Base-by-base conservation (phyloP, 257 asterid genomes). In the Solanum gracilifrons region DNA sequence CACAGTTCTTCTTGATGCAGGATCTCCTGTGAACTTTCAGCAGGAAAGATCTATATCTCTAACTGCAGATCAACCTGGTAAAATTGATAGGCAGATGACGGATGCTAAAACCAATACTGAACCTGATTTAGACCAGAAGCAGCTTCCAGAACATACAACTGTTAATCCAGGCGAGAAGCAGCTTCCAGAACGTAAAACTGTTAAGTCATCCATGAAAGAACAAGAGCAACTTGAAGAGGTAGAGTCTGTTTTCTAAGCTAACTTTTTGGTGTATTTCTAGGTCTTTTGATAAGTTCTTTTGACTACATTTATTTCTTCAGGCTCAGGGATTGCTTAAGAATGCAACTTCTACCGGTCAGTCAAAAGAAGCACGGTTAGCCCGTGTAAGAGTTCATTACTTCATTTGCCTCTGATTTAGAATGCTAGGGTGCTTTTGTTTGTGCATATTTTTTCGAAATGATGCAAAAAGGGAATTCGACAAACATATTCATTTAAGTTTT, bases 301-400 rank as follows among this genome's bases (percentile, higher is more conserved):
- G 86, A 84, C 90, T 88, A 79, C 92, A 39, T 84, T 69, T 87
- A 86, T 88, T 93, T 74, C 84, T 91, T 91, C 77, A 97, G 99
- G 99, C 99, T 87, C 99, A 96, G 91, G 97, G 99, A 87, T 91
- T 97, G 87, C 98, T 97, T 88, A 93, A 94, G 91, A 96, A 88
- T 93, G 93, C 98, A 88, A 89, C 88, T 87, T 94, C 99, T 87
- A 94, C 96, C 9, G 99, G 99, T 87, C 98, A 96, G 92, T 95
- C 99, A 66, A 97, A 97, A 92, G 99, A 97, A 92, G 99, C 99
- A 83, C 94, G 99, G 91, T 92, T 97, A 83, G 98, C 99, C 79
- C 92, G 98, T 96, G 99, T 97, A 93, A 92, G 93, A 75, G 69
- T 87, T 62, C 88, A 41, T 32, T 72, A 86, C 85, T 86, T 39